Conservation (phyloP, 257 asterid species). For the Salvia miltiorrhiza region DNA sequence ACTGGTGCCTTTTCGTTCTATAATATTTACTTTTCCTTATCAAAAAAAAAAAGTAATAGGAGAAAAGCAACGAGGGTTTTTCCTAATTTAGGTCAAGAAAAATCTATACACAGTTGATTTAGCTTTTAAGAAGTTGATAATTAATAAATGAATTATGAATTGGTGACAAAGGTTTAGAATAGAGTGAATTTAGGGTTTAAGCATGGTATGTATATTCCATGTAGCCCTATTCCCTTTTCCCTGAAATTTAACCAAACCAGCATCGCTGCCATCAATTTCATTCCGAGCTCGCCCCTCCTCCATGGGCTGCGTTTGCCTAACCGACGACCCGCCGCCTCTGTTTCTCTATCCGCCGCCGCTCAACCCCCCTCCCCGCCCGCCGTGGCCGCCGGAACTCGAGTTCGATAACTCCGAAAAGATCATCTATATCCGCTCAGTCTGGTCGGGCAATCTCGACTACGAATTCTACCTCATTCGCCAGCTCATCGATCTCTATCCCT, state of each 20-base stretch:
- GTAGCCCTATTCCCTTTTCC: conserved; percentile 20
- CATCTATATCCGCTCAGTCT: conserved; percentile 46
- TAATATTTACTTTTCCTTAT: too few relatives aligned
- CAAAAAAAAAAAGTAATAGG: too few relatives aligned
- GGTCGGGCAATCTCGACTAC: conserved; percentile 36
- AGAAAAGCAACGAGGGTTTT: not conserved
- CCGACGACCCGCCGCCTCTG: conserved; percentile 22
- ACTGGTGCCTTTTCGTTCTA: too few relatives aligned
- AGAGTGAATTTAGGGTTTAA: not conserved
- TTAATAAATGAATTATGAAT: not conserved
- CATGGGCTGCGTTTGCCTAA: conserved; percentile 26
- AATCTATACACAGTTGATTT: not conserved
- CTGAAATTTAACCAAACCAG: conserved; percentile 21
- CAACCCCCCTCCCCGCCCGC: not conserved
- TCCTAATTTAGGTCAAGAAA: not conserved
- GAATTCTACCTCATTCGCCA: conserved; percentile 42
- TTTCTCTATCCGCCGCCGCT: not conserved
- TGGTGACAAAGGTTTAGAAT: not conserved
- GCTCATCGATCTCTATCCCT: conserved; percentile 33
- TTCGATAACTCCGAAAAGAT: conserved; percentile 11
- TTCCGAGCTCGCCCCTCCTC: conserved; percentile 30
- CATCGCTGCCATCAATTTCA: conserved; percentile 5
- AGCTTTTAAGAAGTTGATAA: not conserved
- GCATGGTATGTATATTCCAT: not conserved
- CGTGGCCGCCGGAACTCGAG: conserved; percentile 8